Evolutionary conservation across 2,329 filamentous ascomycete species (phyloP).

Genomic region (Raffaelea deltoideospora): DNA sequence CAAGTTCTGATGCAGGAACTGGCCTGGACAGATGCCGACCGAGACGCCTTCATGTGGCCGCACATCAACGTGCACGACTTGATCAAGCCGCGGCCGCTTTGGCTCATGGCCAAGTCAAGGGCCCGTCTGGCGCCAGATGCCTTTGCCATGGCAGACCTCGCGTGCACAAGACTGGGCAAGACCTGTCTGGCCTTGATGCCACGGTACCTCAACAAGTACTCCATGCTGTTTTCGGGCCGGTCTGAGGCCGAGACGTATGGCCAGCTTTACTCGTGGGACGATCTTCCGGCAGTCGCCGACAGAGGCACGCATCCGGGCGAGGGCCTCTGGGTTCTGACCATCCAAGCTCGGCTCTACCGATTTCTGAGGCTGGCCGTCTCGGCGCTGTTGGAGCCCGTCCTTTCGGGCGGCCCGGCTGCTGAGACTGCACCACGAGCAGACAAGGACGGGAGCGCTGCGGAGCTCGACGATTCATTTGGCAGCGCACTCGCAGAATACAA

Average conservation of each 20-base stretch:
- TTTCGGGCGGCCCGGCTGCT: too few relatives aligned
- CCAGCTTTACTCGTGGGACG: constrained; percentile 8
- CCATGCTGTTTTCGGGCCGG: constrained; percentile 19
- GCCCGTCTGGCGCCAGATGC: constrained; percentile 1
- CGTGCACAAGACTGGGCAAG: constrained; percentile 6
- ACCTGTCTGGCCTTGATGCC: constrained; percentile 7
- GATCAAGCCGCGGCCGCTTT: constrained; percentile 2
- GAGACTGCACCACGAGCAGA: too few relatives aligned
- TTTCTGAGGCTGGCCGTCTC: constrained; percentile 2
- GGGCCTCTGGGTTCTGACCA: constrained; percentile 8
- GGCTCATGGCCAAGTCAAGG: constrained; percentile 3
- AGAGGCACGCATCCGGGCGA: constrained; percentile 7
- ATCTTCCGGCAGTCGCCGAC: constrained; percentile 1
- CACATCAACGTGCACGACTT: constrained; percentile 7
- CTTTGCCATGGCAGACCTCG: constrained; percentile 7
- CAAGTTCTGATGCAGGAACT: too few relatives aligned
- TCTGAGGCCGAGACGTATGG: constrained; percentile 19
- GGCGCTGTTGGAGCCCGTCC: too few relatives aligned
- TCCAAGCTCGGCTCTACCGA: constrained; percentile 7
- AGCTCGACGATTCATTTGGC: background rate
- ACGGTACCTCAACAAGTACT: constrained; percentile 15
- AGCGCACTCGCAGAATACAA: background rate
- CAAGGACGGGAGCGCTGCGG: background rate
- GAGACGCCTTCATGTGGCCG: constrained; percentile 8
- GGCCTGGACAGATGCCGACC: constrained; percentile 5